Conservation (phyloP, 352 stramenopile species). For the Globisporangium spiculum region DNA sequence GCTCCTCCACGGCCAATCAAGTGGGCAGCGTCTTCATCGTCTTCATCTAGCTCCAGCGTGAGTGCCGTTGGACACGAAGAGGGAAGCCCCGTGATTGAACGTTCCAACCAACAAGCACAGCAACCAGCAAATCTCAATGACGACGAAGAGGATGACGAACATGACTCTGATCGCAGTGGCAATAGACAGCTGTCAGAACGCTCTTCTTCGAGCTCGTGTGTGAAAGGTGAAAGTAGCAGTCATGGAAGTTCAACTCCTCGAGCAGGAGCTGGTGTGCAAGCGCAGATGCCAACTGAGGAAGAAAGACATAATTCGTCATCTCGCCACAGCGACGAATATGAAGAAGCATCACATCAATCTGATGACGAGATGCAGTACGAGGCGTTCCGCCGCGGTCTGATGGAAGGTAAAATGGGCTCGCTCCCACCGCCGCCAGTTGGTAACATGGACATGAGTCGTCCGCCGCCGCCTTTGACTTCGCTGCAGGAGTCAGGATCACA, state of each 20-base stretch:
- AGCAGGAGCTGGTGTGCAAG: not conserved
- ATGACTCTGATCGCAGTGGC: not conserved
- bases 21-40: conserved; percentile 25
- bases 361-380: conserved; percentile 17
- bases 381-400: conserved; percentile 10
- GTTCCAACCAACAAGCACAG: conserved; percentile 1
- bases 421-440: conserved; percentile 37
- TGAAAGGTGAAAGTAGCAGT: not conserved
- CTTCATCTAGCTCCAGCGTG: conserved; percentile 19
- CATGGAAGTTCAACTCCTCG: not conserved
- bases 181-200: not conserved
- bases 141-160: not conserved
- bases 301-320: too few relatives aligned
- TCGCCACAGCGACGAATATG: not conserved
- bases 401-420: conserved; percentile 21
- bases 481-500: not conserved
- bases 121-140: not conserved
- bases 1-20: conserved; percentile 33
- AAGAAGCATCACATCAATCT: conserved; percentile 4
- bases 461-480: conserved; percentile 10
- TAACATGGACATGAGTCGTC: conserved; percentile 42
- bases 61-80: not conserved
- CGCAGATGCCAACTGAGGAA: too few relatives aligned
- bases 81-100: not conserved
- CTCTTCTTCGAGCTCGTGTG: not conserved